Evolutionary conservation across 371 early-diverging fungal species (phyloP).

Genomic region (Mucor velutinosus): DNA sequence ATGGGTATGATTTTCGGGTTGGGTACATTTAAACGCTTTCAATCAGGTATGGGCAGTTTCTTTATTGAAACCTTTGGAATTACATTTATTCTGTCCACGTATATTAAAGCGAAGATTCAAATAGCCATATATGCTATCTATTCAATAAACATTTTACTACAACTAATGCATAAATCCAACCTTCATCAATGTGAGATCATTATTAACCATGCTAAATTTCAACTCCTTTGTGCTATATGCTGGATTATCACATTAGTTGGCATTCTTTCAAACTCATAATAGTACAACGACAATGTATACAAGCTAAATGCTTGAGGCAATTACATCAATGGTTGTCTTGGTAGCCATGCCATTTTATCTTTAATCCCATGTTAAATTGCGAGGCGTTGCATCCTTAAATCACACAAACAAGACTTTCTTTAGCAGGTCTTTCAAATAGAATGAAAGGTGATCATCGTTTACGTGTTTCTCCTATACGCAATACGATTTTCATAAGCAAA

Average conservation of each 20-base stretch:
- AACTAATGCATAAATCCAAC: background rate
- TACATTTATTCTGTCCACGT: slow-evolving; percentile 50
- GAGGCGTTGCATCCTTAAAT: background rate
- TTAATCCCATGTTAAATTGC: background rate
- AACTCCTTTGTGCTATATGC: background rate
- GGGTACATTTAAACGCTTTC: slow-evolving; percentile 34
- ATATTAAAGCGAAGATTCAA: slow-evolving; percentile 44
- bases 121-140: background rate
- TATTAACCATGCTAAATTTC: background rate
- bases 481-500: slow-evolving; percentile 13
- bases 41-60: slow-evolving; percentile 50
- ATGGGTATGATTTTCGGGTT: background rate
- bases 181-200: background rate
- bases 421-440: background rate
- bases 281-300: background rate
- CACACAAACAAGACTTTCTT: background rate
- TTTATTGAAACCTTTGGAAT: slow-evolving; percentile 25
- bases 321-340: background rate
- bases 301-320: background rate
- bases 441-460: background rate
- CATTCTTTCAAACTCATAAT: background rate
- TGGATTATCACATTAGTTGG: background rate
- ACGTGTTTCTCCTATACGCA: slow-evolving; percentile 10
- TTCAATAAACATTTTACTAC: background rate
- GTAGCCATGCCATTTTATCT: background rate